These are phyloP conservation scores for Cadophora luteo-olivacea DNA, from an alignment of 2,329 filamentous ascomycete species.

Conservation along the genomic window DNA sequence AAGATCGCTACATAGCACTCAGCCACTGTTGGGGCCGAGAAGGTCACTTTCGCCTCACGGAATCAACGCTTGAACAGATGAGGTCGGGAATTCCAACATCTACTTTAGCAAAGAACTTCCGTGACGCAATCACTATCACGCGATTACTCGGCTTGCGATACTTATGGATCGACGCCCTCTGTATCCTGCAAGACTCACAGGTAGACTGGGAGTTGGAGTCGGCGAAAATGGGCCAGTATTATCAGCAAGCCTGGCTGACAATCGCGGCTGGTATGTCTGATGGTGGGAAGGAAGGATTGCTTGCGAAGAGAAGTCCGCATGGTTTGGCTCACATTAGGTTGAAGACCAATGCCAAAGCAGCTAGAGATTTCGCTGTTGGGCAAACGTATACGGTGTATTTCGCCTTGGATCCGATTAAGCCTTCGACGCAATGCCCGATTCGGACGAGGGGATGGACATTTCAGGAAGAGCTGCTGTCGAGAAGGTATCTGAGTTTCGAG, in stretches of 20 bases:
- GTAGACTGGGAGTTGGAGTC: slow-evolving; percentile 7
- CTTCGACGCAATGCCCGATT: slow-evolving; percentile 6
- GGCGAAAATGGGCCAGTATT: slow-evolving; percentile 15
- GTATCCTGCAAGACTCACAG: slow-evolving; percentile 18
- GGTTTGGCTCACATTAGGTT: neutral
- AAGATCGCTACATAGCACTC: slow-evolving; percentile 11
- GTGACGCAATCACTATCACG: slow-evolving; percentile 11
- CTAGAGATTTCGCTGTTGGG: neutral
- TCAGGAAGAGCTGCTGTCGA: slow-evolving; percentile 12
- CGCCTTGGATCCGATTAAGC: slow-evolving; percentile 12
- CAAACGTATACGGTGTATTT: slow-evolving; percentile 4
- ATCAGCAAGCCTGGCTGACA: slow-evolving; percentile 11
- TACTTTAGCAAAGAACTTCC: slow-evolving; percentile 15
- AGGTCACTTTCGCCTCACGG: slow-evolving; percentile 1
- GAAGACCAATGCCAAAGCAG: neutral
- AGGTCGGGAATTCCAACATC: neutral
- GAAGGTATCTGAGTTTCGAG: slow-evolving; percentile 5
- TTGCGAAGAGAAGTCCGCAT: slow-evolving; percentile 10
- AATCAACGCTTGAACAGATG: neutral
- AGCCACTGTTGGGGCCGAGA: slow-evolving; percentile 15
- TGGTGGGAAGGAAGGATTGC: slow-evolving; percentile 4
- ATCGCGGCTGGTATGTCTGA: slow-evolving; percentile 13
- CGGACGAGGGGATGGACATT: slow-evolving; percentile 15
- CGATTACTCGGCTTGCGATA: slow-evolving; percentile 1
- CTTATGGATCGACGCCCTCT: slow-evolving; percentile 19